These are phyloP conservation scores for Phytophthora quininea DNA, from an alignment of 352 stramenopile species.

Conservation along the genomic window DNA sequence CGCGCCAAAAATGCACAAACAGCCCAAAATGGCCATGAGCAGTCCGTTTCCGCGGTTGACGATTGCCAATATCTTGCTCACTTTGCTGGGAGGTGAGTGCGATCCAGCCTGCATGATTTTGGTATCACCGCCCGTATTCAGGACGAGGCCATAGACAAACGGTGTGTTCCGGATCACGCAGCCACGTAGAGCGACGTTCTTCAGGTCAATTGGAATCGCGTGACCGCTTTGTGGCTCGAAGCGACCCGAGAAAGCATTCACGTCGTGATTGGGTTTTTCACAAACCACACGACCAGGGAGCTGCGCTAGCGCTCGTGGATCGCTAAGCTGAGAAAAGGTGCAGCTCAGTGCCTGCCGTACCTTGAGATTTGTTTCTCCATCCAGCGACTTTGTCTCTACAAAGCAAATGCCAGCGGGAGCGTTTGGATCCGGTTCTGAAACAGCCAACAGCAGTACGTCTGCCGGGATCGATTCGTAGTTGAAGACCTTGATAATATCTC, in stretches of 20 bases:
- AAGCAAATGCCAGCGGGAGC: constrained; percentile 83
- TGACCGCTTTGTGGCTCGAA: constrained; percentile 78
- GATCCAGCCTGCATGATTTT: constrained; percentile 90
- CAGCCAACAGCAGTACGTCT: constrained; percentile 79
- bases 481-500: constrained; percentile 85
- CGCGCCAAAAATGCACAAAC: constrained; percentile 75
- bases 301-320: constrained; percentile 67
- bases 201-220: constrained; percentile 85
- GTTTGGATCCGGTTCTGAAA: constrained; percentile 66
- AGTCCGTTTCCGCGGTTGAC: constrained; percentile 82
- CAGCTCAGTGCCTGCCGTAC: constrained; percentile 82
- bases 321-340: constrained; percentile 83
- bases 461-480: constrained; percentile 89
- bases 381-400: constrained; percentile 87
- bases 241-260: constrained; percentile 85
- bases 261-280: constrained; percentile 87
- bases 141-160: constrained; percentile 78
- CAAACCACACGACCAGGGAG: constrained; percentile 73
- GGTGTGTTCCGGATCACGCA: constrained; percentile 88
- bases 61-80: constrained; percentile 85
- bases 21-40: constrained; percentile 72
- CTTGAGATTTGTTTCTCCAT: constrained; percentile 90
- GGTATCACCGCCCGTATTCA: constrained; percentile 84
- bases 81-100: constrained; percentile 69
- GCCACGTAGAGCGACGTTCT: constrained; percentile 81